Conservation (phyloP, 2,329 filamentous ascomycete genomes). For the Microsporum ferrugineum region DNA sequence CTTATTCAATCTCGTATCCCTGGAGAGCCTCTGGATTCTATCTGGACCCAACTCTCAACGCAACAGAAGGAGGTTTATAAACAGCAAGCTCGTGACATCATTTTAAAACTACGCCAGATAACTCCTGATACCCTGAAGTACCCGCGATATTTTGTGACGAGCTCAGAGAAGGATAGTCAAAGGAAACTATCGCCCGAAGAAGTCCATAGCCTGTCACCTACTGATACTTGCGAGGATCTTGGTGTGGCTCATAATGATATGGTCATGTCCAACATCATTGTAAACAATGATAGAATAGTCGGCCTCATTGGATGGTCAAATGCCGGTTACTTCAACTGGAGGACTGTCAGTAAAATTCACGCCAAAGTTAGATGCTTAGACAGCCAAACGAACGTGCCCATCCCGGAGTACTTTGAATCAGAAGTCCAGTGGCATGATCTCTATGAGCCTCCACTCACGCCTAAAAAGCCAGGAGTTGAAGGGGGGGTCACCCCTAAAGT, state of each 20-base stretch:
- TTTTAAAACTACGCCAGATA: conserved; percentile 15
- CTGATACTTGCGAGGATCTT: conserved; percentile 19
- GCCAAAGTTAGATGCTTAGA: conserved; percentile 19
- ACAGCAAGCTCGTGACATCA: conserved; percentile 27
- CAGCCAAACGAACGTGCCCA: conserved; percentile 11
- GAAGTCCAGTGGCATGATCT: conserved; percentile 26
- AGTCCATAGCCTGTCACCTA: conserved; percentile 24
- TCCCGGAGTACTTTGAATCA: conserved; percentile 13
- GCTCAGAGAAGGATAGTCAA: conserved; percentile 6
- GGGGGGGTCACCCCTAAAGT: background rate
- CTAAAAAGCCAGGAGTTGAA: background rate
- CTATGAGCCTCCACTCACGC: conserved; percentile 20
- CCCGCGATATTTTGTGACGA: conserved; percentile 16
- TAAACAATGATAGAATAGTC: conserved; percentile 28
- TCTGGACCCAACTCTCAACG: conserved; percentile 21
- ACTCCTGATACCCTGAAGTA: conserved; percentile 6
- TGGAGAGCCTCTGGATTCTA: conserved; percentile 28
- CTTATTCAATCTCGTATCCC: conserved; percentile 32
- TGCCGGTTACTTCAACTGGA: conserved; percentile 30
- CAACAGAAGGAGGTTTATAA: conserved; percentile 27
- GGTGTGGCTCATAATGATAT: conserved; percentile 30
- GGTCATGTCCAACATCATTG: conserved; percentile 28
- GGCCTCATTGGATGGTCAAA: conserved; percentile 31
- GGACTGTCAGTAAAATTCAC: conserved; percentile 26
- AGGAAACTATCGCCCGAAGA: background rate